Conservation (phyloP, 495 filamentous ascomycete species). For the Viridothelium virens region DNA sequence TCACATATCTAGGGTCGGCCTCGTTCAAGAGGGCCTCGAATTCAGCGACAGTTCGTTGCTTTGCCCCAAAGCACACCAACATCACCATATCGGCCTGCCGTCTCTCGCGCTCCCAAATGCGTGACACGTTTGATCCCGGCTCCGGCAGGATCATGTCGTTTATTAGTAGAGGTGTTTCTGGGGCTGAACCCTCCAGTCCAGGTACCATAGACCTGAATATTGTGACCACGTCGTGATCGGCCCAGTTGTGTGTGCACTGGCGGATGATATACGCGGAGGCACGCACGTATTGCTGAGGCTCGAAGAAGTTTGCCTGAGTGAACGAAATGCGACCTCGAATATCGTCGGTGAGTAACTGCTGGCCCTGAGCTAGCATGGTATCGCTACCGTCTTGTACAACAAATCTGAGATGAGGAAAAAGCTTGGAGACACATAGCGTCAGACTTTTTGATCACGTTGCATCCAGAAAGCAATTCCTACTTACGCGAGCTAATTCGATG, state of each 20-base stretch:
- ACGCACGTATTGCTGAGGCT: conserved; percentile 24
- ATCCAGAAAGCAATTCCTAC: neutral
- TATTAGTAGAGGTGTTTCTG: conserved; percentile 30
- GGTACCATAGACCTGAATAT: conserved; percentile 29
- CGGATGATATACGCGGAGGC: conserved; percentile 30
- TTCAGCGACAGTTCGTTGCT: conserved; percentile 32
- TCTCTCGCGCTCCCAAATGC: neutral
- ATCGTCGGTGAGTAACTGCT: conserved; percentile 2
- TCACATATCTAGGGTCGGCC: conserved; percentile 29
- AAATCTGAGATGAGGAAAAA: conserved; percentile 26
- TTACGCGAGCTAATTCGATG: conserved; percentile 24
- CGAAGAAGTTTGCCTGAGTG: conserved; percentile 32
- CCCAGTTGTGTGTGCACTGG: conserved; percentile 31
- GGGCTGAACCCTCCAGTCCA: conserved; percentile 24
- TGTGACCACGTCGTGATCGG: conserved; percentile 25
- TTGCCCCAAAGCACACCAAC: conserved; percentile 29
- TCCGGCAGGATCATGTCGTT: conserved; percentile 34
- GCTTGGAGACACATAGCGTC: conserved; percentile 11
- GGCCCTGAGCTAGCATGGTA: conserved; percentile 27
- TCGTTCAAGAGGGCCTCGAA: conserved; percentile 28
- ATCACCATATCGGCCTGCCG: conserved; percentile 29
- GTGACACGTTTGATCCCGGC: neutral
- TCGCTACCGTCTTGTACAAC: conserved; percentile 26
- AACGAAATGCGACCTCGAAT: conserved; percentile 26
- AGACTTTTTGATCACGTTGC: neutral